Base-by-base conservation (phyloP, 2,329 filamentous ascomycete genomes). In the Botryosphaeria dothidea region DNA sequence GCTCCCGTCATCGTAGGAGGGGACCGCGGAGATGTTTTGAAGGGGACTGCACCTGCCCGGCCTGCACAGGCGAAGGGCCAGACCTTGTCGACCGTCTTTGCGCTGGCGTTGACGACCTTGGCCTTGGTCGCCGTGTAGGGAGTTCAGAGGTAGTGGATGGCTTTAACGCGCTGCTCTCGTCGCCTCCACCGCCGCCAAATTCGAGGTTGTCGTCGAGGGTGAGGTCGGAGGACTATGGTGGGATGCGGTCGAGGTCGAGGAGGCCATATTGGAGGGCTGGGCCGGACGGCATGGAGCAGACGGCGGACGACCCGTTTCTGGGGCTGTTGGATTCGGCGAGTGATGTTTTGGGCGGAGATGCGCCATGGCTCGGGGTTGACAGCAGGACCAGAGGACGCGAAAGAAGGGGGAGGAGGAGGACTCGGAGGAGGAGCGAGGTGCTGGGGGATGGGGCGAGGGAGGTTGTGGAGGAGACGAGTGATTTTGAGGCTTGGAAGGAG, bases 21-120 rank as follows among this genome's bases (percentile, higher is more conserved):
- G 9, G 36, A 19, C 23, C 17, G 38, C 5, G 36, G 17, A 19
- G 7, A 5, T 17, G 36, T 5, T 4, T 4, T 11, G 23, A 23
- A 19, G 17, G 4, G 36, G 5, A 11, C 5, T 27, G 52, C n/a
- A 21, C 54, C 8, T 31, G 54, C 17, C 54, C 23, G 2, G 8
- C 23, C 11, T 45, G 38, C 54, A 27, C 9, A 13, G 23, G 23
- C 9, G 36, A 58, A 9, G 23, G 2, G 1, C 36, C 54, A 3
- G 54, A 58, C n/a, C 34, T 58, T 4, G 43, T 58, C 36, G 54
- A 58, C 25, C 21, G 15, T 13, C 54, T 58, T 21, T 58, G 54
- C 17, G 36, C 3, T 4, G 38, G 36, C 4, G 54, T 58, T 13
- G 23, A 45, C 9, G 23, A 19, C 21, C 21, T 58, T 9, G 36